Percentiles rank a stretch among this genome's conserved stretches.
Conservation (phyloP, 73 alveolate genomes). For the Strombidium stylifer region DNA sequence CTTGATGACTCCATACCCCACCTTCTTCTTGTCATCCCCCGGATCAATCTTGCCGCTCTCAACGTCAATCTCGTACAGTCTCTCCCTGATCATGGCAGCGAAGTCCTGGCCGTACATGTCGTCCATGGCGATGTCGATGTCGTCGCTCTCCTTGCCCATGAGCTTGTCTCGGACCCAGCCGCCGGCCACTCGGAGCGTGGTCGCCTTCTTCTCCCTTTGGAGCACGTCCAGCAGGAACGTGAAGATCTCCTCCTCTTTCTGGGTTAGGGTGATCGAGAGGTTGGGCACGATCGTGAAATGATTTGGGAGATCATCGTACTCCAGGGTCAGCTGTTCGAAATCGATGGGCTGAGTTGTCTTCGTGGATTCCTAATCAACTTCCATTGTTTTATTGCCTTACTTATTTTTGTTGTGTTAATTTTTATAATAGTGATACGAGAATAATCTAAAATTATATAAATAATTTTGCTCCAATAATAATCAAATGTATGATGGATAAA, state of each 20-base stretch:
- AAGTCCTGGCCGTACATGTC: slow-evolving; percentile 95
- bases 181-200: slow-evolving; percentile 96
- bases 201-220: slow-evolving; percentile 53
- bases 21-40: slow-evolving; percentile 64
- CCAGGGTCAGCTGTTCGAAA: no score
- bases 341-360: no score
- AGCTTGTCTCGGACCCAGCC: slow-evolving; percentile 99
- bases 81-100: slow-evolving; percentile 80
- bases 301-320: no score
- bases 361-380: no score
- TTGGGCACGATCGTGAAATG: no score
- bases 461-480: no score
- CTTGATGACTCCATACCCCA: slow-evolving; percentile 84
- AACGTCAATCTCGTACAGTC: no score
- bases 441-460: no score
- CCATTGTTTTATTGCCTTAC: no score
- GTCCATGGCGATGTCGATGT: slow-evolving; percentile 97
- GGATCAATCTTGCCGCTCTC: slow-evolving; percentile 43
- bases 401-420: no score
- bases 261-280: slow-evolving; percentile 44
- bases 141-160: slow-evolving; percentile 88
- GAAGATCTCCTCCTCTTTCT: slow-evolving; percentile 76
- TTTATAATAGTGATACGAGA: no score
- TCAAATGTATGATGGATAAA: no score
- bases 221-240: slow-evolving; percentile 65